phyloP scores from a whole-genome alignment of 2,329 filamentous ascomycete genomes.

The Colletotrichum lindemuthianum region DNA sequence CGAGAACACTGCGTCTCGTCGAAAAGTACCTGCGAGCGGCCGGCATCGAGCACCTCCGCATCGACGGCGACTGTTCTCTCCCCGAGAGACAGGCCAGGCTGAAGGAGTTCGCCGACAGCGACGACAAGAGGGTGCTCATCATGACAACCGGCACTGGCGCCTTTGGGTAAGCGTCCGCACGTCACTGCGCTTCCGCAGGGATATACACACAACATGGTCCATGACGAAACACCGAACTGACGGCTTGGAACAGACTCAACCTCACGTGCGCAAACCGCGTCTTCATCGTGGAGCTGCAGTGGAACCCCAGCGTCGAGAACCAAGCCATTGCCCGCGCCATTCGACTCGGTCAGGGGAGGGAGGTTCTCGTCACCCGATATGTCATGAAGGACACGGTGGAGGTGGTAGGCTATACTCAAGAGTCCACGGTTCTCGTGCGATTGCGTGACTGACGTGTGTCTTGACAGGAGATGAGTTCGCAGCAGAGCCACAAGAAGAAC shows the following conservation, averaged over 20 bases:
- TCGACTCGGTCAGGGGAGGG: constrained; percentile 54
- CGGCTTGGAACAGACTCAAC: constrained; percentile 50
- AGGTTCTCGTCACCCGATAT: constrained; percentile 58
- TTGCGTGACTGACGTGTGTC: neutral
- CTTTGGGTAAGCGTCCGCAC: constrained; percentile 50
- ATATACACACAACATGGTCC: neutral
- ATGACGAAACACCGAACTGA: neutral
- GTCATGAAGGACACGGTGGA: constrained; percentile 55
- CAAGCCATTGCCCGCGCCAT: constrained; percentile 62
- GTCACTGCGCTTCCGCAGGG: too few species aligned
- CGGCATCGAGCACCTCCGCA: constrained; percentile 46
- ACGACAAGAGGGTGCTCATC: constrained; percentile 51
- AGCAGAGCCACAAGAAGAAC: constrained; percentile 25
- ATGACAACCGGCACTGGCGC: constrained; percentile 65
- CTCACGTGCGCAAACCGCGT: constrained; percentile 58
- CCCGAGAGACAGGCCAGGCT: constrained; percentile 50
- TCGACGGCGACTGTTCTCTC: constrained; percentile 55
- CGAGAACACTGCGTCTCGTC: constrained; percentile 51
- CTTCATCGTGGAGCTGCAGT: constrained; percentile 63
- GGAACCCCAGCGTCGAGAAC: constrained; percentile 63
- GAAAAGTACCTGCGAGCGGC: constrained; percentile 41
- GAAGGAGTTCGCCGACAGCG: constrained; percentile 46
- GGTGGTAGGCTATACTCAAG: constrained; percentile 46
- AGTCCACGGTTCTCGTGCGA: neutral
- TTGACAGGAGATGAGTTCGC: constrained; percentile 29